These are phyloP conservation scores for Rhodosporidiobolus odoratus DNA, from an alignment of 768 basidiomycete species.

Conservation along the genomic window DNA sequence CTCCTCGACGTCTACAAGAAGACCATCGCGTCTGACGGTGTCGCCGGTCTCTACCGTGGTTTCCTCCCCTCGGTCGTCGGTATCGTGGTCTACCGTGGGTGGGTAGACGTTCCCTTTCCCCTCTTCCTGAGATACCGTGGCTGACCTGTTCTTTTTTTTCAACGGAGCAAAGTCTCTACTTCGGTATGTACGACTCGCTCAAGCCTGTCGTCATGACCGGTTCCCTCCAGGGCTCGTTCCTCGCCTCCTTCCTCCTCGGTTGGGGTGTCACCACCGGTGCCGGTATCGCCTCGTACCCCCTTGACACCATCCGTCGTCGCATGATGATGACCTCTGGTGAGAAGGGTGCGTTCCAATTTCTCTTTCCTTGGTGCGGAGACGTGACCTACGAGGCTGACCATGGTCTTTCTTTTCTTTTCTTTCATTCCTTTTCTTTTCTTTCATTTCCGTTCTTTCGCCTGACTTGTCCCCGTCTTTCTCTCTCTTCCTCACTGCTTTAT, in stretches of 20 bases:
- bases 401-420: background rate
- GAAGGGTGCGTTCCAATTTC: background rate
- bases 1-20: slow-evolving; percentile 74
- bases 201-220: slow-evolving; percentile 96
- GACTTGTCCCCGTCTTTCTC: background rate
- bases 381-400: background rate
- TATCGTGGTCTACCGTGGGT: slow-evolving; percentile 99
- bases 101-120: slow-evolving; percentile 49
- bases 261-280: slow-evolving; percentile 93
- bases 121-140: no score
- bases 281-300: slow-evolving; percentile 78
- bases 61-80: slow-evolving; percentile 98
- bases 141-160: background rate
- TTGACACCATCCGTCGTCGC: slow-evolving; percentile 73
- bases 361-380: background rate
- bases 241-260: slow-evolving; percentile 71
- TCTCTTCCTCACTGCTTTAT: background rate
- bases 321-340: slow-evolving; percentile 60
- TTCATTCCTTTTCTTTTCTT: background rate
- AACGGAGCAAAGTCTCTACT: slow-evolving; percentile 34
- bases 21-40: slow-evolving; percentile 94
- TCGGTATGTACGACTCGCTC: slow-evolving; percentile 43
- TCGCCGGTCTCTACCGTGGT: slow-evolving; percentile 98
- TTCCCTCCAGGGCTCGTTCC: slow-evolving; percentile 78
- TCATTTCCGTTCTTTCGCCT: background rate